phyloP scores from a whole-genome alignment of 176 grass and related monocot genomes.

The Luzula sylvatica region DNA sequence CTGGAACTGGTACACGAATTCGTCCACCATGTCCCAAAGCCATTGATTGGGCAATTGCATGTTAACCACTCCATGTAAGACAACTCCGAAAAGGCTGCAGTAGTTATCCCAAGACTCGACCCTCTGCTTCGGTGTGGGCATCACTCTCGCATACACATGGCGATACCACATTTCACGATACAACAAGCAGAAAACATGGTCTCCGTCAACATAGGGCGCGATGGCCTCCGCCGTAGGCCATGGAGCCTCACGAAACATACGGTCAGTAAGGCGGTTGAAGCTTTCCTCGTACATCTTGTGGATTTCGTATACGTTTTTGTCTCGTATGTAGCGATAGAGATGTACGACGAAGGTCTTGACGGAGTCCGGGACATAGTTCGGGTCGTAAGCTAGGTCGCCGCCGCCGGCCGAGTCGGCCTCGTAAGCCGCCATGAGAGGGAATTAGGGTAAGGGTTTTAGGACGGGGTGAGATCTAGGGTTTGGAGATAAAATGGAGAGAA shows the following conservation, averaged over 20 bases:
- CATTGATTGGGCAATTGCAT: constrained; percentile 99
- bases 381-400: constrained; percentile 46
- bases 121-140: constrained; percentile 53
- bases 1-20: constrained; percentile 99
- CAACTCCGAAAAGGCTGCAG: constrained; percentile 83
- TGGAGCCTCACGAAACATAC: constrained; percentile 79
- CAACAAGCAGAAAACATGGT: constrained; percentile 92
- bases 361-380: constrained; percentile 86
- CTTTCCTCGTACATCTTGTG: constrained; percentile 99
- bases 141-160: constrained; percentile 74
- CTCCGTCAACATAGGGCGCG: constrained; percentile 71
- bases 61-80: constrained; percentile 93
- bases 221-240: constrained; percentile 80
- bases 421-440: constrained; percentile 15
- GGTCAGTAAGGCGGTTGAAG: constrained; percentile 86
- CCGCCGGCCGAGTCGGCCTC: constrained; percentile 26
- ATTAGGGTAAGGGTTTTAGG: constrained; percentile 17
- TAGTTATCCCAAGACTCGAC: constrained; percentile 94
- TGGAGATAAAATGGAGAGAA: too few species aligned
- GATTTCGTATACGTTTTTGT: constrained; percentile 99
- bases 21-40: constrained; percentile 98
- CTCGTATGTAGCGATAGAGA: constrained; percentile 92
- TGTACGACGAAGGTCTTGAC: constrained; percentile 95
- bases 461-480: not conserved
- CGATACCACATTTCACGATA: constrained; percentile 98